Percentiles rank a stretch among this genome's conserved stretches.
Evolutionary conservation across 495 filamentous ascomycete species (phyloP).

Genomic region (Penicillium angulare): DNA sequence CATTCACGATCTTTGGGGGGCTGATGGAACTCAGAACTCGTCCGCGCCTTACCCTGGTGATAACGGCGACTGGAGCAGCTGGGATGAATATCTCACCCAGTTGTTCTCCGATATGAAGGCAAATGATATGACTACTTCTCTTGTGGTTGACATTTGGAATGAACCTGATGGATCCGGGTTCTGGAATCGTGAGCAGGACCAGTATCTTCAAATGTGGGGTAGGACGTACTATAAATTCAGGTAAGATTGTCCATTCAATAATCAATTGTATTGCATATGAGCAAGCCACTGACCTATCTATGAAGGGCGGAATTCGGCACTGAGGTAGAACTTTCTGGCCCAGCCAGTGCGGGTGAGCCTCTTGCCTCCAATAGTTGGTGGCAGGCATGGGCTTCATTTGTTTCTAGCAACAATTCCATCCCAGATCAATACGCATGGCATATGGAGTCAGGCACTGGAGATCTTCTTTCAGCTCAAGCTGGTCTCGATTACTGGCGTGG

Average conservation of each 20-base stretch:
- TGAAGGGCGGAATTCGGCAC: too few relatives aligned
- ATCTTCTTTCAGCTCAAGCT: slow-evolving; percentile 15
- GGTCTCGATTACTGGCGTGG: slow-evolving; percentile 27
- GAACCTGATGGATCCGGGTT: slow-evolving; percentile 38
- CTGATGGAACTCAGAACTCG: slow-evolving; percentile 24
- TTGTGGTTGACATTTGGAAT: slow-evolving; percentile 44
- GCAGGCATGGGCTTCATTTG: slow-evolving; percentile 22
- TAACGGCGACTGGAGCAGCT: slow-evolving; percentile 37
- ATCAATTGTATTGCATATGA: too few relatives aligned
- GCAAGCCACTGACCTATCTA: too few relatives aligned
- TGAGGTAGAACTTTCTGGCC: too few relatives aligned
- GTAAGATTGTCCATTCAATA: slow-evolving; percentile 13
- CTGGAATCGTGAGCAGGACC: slow-evolving; percentile 30
- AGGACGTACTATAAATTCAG: slow-evolving; percentile 26
- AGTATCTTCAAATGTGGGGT: slow-evolving; percentile 31
- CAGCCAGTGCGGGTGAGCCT: slow-evolving; percentile 5
- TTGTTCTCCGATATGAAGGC: slow-evolving; percentile 33
- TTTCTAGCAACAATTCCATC: slow-evolving; percentile 25
- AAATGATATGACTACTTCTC: slow-evolving; percentile 27
- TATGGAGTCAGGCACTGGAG: slow-evolving; percentile 14
- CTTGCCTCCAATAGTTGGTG: slow-evolving; percentile 26
- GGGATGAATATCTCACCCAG: slow-evolving; percentile 32
- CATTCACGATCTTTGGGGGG: slow-evolving; percentile 43
- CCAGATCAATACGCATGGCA: slow-evolving; percentile 42
- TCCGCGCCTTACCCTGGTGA: slow-evolving; percentile 35